Evolutionary conservation across 2,329 filamentous ascomycete genomes (phyloP).

Genomic region (Blastomyces percursus): DNA sequence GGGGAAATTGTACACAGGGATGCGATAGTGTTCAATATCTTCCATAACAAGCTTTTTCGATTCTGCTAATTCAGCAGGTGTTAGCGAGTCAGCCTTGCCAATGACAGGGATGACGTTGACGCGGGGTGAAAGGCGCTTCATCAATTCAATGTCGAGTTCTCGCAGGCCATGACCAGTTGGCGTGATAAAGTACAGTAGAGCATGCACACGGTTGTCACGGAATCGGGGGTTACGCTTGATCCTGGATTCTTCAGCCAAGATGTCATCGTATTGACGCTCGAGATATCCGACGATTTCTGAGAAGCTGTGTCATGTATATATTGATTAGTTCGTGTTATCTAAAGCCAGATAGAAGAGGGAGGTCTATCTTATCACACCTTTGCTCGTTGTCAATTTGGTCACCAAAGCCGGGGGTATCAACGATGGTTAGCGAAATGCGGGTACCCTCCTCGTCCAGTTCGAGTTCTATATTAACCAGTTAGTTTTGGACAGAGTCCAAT

Average conservation of each 20-base stretch:
- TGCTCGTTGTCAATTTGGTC: slow-evolving; percentile 99
- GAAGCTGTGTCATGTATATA: slow-evolving; percentile 51
- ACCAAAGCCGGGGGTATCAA: slow-evolving; percentile 96
- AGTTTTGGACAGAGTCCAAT: slow-evolving; percentile 22
- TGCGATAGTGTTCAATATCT: slow-evolving; percentile 99
- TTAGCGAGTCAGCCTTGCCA: slow-evolving; percentile 94
- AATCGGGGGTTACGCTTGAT: slow-evolving; percentile 99
- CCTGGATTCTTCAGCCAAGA: slow-evolving; percentile 96
- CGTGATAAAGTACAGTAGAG: slow-evolving; percentile 98
- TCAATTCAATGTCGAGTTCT: slow-evolving; percentile 97
- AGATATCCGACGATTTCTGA: slow-evolving; percentile 96
- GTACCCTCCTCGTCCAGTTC: slow-evolving; percentile 98
- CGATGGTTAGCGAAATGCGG: slow-evolving; percentile 93
- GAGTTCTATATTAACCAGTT: slow-evolving; percentile 49
- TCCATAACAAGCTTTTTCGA: slow-evolving; percentile 99
- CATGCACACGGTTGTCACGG: slow-evolving; percentile 97
- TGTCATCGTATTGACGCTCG: slow-evolving; percentile 98
- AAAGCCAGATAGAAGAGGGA: slow-evolving; percentile 11
- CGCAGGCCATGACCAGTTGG: slow-evolving; percentile 95
- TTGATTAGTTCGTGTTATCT: slow-evolving; percentile 9
- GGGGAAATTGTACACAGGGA: slow-evolving; percentile 99
- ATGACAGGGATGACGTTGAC: slow-evolving; percentile 99
- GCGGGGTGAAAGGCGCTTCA: slow-evolving; percentile 96
- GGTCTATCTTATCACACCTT: slow-evolving; percentile 48
- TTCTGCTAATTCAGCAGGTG: slow-evolving; percentile 89